phyloP scores from a whole-genome alignment of 805 yeast species.

The Pichia paraexigua region DNA sequence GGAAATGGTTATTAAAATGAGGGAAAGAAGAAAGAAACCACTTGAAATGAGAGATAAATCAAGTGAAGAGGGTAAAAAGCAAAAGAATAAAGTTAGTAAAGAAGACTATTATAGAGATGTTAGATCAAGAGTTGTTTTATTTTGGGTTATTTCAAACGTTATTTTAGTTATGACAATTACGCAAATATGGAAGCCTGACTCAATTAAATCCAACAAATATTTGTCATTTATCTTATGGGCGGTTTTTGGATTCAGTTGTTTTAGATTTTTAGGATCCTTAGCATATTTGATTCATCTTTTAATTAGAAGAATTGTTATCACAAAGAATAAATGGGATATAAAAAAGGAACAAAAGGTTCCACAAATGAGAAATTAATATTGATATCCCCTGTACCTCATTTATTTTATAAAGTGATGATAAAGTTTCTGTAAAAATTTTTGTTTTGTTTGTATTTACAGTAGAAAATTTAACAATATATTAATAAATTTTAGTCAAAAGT shows the following conservation, averaged over 20 bases:
- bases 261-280: conserved; percentile 78
- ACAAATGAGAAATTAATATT: conserved; percentile 7
- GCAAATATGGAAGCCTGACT: conserved; percentile 67
- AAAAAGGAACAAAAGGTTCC: conserved; percentile 16
- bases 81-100: conserved; percentile 33
- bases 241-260: conserved; percentile 74
- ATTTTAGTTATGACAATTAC: conserved; percentile 80
- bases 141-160: conserved; percentile 85
- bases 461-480: neutral
- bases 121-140: conserved; percentile 88
- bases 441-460: neutral
- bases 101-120: conserved; percentile 93
- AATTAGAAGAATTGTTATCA: conserved; percentile 26
- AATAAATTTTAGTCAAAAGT: too few relatives aligned
- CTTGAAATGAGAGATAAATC: conserved; percentile 39
- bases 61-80: conserved; percentile 30
- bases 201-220: conserved; percentile 63
- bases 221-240: conserved; percentile 84
- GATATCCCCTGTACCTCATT: neutral
- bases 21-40: conserved; percentile 60
- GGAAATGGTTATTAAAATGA: conserved; percentile 62
- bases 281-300: conserved; percentile 48
- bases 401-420: neutral
- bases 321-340: conserved; percentile 27
- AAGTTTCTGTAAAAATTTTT: too few relatives aligned